A percentile compares a stretch with the other conserved stretches of the same genome.
phyloP scores from a whole-genome alignment of 176 grass and related monocot genomes.

The Pontederia crassipes region DNA sequence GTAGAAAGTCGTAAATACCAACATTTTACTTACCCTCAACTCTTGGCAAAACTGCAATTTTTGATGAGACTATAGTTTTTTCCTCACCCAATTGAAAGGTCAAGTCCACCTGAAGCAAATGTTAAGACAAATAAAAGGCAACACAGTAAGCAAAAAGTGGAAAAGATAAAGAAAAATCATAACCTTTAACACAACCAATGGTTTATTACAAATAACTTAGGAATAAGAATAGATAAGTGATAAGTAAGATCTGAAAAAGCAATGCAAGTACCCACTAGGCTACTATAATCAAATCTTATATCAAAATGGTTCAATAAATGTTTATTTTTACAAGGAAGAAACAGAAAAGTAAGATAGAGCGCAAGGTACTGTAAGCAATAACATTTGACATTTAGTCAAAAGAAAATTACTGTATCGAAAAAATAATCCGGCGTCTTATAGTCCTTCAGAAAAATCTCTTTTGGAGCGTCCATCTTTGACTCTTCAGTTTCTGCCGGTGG shows the following conservation, averaged over 20 bases:
- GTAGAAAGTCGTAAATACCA: neutral
- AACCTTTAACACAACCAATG: neutral
- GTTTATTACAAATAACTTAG: too few species aligned
- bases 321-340: too few species aligned
- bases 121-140: conserved; percentile 3
- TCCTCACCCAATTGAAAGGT: conserved; percentile 89
- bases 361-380: neutral
- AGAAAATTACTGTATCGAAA: conserved; percentile 58
- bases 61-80: conserved; percentile 81
- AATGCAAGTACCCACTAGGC: too few species aligned
- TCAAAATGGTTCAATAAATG: too few species aligned
- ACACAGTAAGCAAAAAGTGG: conserved; percentile 2
- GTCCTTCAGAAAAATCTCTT: conserved; percentile 97
- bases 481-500: conserved; percentile 48
- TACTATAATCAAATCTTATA: too few species aligned
- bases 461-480: conserved; percentile 60
- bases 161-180: neutral
- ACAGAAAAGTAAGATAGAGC: neutral
- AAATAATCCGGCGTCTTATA: conserved; percentile 79
- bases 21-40: conserved; percentile 41
- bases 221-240: too few species aligned
- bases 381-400: neutral
- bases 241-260: too few species aligned
- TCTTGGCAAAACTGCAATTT: conserved; percentile 68
- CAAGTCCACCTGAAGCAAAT: conserved; percentile 58